Base-by-base conservation (phyloP, 805 yeast species). In the Kuraishia ogatae region DNA sequence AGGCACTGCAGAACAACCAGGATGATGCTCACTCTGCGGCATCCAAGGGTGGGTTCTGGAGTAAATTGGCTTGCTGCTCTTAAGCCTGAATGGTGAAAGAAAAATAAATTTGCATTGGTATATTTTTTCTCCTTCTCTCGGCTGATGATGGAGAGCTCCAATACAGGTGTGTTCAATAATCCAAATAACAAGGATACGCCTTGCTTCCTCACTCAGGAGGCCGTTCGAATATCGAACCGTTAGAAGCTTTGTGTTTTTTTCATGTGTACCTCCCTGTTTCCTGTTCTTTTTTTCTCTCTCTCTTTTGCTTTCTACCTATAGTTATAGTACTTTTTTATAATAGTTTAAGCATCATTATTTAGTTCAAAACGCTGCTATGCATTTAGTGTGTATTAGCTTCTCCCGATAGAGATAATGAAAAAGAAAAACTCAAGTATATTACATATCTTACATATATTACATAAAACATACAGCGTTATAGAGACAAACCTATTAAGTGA, bases 1-100 rank as follows among this genome's bases (percentile, higher is more conserved):
- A 49, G 50, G 50, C 50, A 8, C 50, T 47, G 51, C 51, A 49
- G 51, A 28, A 28, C 28, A 24, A 49, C 28, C 24, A 49, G 35
- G 20, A 21, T n/a, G 21, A 10, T 23, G 29, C 51, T 28, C 35
- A 49, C 29, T 20, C 51, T 24, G 13, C 43, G n/a, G 43, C 43
- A 35, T 35, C 43, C 7, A 49, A 21, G 35, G 51, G 35, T 28
- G 51, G 51, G 4, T 49, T 49, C 51, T 49, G 51, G 51, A 23
- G 35, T 23, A 49, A 49, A 17, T 22, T 23, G 28, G 24, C 35
- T n/a, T 49, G 51, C 19, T 49, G 51, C 35, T 49, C 51, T 21
- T 49, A 49, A 26, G 10, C 10, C 29, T 26, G 29, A 26, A 26
- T 26, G 29, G 29, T 26, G 10, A 26, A 35, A 35, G n/a, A 17